A percentile compares a stretch with the other conserved stretches of the same genome.
Conservation (phyloP, 805 yeast genomes). For the Cyberlindnera mrakii region DNA sequence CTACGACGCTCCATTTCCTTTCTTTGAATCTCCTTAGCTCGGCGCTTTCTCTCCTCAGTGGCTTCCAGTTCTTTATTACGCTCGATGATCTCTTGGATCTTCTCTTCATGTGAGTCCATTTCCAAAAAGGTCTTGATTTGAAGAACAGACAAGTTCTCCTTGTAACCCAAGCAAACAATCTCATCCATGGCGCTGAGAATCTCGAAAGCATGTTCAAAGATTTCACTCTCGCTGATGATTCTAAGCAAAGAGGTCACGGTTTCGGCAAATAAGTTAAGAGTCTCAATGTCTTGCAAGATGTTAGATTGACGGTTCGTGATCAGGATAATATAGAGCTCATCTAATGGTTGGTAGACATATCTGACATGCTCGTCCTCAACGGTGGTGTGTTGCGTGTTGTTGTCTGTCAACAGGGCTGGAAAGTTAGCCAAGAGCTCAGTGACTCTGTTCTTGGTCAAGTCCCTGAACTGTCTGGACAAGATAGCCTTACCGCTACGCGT, state of each 20-base stretch:
- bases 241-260: slow-evolving; percentile 72
- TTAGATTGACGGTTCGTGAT: slow-evolving; percentile 89
- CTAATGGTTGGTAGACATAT: slow-evolving; percentile 93
- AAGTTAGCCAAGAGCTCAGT: slow-evolving; percentile 80
- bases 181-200: slow-evolving; percentile 91
- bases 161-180: slow-evolving; percentile 81
- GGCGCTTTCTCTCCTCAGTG: slow-evolving; percentile 91
- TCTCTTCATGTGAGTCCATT: slow-evolving; percentile 98
- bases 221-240: slow-evolving; percentile 72
- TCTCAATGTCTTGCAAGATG: slow-evolving; percentile 89
- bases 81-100: slow-evolving; percentile 95
- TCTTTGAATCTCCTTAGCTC: slow-evolving; percentile 85
- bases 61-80: slow-evolving; percentile 96
- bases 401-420: slow-evolving; percentile 68
- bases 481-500: slow-evolving; percentile 91
- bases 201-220: slow-evolving; percentile 81
- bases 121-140: slow-evolving; percentile 88
- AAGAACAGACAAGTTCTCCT: slow-evolving; percentile 73
- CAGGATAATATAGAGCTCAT: slow-evolving; percentile 84
- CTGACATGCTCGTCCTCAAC: slow-evolving; percentile 90
- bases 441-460: slow-evolving; percentile 76
- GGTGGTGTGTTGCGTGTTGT: slow-evolving; percentile 80
- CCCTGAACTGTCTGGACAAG: slow-evolving; percentile 87
- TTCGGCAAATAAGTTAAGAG: slow-evolving; percentile 78
- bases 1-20: slow-evolving; percentile 64